phyloP scores from a whole-genome alignment of 2,329 filamentous ascomycete species.

The Hypomyces perniciosus region DNA sequence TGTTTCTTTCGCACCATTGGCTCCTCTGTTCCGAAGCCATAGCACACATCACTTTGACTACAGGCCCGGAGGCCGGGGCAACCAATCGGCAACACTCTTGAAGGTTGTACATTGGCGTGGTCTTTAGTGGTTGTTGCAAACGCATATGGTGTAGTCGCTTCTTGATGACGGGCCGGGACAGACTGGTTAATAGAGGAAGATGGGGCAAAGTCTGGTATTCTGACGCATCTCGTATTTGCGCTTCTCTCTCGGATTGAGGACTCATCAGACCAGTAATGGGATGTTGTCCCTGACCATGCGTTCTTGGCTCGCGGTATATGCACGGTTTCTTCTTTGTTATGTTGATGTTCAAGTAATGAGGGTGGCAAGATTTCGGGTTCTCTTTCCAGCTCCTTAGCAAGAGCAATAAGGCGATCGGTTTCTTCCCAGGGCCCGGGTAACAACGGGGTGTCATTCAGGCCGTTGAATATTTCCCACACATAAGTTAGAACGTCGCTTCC shows the following conservation, averaged over 20 bases:
- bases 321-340: not conserved
- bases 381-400: constrained; percentile 23
- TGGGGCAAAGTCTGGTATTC: not conserved
- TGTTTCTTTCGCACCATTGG: constrained; percentile 9
- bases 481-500: constrained; percentile 30
- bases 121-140: not conserved
- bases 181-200: no score
- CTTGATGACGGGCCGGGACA: not conserved
- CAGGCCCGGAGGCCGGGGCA: not conserved
- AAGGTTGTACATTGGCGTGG: not conserved
- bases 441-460: constrained; percentile 4
- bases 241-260: not conserved
- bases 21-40: not conserved
- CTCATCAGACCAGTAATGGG: constrained; percentile 25
- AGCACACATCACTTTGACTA: not conserved
- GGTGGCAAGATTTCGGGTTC: constrained; percentile 17
- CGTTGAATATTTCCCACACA: constrained; percentile 22
- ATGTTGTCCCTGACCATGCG: constrained; percentile 14
- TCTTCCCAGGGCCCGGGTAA: constrained; percentile 24
- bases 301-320: constrained; percentile 3
- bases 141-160: not conserved
- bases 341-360: not conserved
- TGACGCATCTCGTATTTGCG: not conserved
- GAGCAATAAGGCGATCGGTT: constrained; percentile 31
- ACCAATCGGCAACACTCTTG: not conserved